phyloP scores from a whole-genome alignment of 305 asterid genomes.

The Ilex paraguariensis region DNA sequence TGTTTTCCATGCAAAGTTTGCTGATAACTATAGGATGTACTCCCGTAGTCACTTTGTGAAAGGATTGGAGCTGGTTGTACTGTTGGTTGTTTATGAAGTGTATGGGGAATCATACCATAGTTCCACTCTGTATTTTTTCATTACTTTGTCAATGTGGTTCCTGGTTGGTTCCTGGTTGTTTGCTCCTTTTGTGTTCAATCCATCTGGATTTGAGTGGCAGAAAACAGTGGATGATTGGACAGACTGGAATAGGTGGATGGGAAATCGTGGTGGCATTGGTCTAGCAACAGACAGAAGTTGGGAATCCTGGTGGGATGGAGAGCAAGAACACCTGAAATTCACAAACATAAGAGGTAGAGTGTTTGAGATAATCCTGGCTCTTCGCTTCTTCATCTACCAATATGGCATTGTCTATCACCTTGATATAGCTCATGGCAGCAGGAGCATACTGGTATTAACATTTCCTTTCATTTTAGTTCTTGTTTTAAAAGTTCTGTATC shows the following conservation, averaged over 20 bases:
- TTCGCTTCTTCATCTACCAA: constrained; percentile 86
- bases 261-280: constrained; percentile 98
- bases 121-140: constrained; percentile 66
- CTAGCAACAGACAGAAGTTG: constrained; percentile 89
- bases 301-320: constrained; percentile 99
- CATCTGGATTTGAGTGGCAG: constrained; percentile 98
- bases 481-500: background rate
- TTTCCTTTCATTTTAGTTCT: background rate
- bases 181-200: constrained; percentile 97
- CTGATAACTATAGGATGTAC: constrained; percentile 87
- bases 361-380: constrained; percentile 68
- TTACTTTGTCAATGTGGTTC: constrained; percentile 97
- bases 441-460: constrained; percentile 52
- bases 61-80: constrained; percentile 81
- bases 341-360: constrained; percentile 72
- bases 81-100: constrained; percentile 69
- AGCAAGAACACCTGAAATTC: constrained; percentile 81
- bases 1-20: constrained; percentile 85
- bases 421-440: constrained; percentile 67
- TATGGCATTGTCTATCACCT: constrained; percentile 96
- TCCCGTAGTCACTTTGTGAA: constrained; percentile 97
- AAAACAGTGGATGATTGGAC: constrained; percentile 98
- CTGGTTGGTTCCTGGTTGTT: constrained; percentile 92
- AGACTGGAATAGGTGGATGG: constrained; percentile 99
- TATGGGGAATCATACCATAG: constrained; percentile 68